phyloP scores from a whole-genome alignment of 2,329 filamentous ascomycete species.

The Fusarium circinatum region DNA sequence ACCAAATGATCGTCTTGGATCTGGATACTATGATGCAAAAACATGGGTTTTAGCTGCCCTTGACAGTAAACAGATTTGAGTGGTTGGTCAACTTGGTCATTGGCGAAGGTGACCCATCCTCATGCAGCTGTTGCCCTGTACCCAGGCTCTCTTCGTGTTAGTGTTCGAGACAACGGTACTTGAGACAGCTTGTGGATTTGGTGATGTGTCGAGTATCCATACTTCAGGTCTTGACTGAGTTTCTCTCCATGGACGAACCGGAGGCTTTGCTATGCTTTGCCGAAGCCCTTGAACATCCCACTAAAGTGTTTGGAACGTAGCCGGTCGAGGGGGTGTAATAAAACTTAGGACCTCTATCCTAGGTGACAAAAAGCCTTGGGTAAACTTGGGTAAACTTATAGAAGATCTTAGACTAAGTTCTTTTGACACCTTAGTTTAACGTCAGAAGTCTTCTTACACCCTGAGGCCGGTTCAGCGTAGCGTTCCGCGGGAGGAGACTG shows the following conservation, averaged over 20 bases:
- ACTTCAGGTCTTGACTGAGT: conserved; percentile 23
- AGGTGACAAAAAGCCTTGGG: too few relatives aligned
- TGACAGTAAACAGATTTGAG: conserved; percentile 9
- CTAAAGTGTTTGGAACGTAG: conserved; percentile 34
- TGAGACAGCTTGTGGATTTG: conserved; percentile 10
- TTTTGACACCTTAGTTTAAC: too few relatives aligned
- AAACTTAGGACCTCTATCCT: too few relatives aligned
- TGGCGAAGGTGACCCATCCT: conserved; percentile 28
- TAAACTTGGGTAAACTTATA: too few relatives aligned
- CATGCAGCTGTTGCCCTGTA: conserved; percentile 31
- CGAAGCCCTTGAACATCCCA: conserved; percentile 25
- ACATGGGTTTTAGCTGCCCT: conserved; percentile 4
- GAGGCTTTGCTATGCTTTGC: conserved; percentile 22
- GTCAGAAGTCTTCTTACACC: too few relatives aligned
- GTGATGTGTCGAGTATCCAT: conserved; percentile 22
- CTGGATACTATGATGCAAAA: not conserved
- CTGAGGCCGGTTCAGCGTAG: conserved; percentile 16
- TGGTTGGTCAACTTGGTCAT: conserved; percentile 8
- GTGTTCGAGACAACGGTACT: conserved; percentile 32
- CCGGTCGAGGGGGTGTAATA: not conserved
- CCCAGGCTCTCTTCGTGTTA: conserved; percentile 26
- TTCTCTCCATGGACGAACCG: not conserved
- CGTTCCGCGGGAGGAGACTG: conserved; percentile 22
- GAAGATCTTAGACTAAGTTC: too few relatives aligned
- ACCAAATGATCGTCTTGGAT: not conserved